Base-by-base conservation (phyloP, 2,329 filamentous ascomycete genomes). In the Penicillium rolfsii region DNA sequence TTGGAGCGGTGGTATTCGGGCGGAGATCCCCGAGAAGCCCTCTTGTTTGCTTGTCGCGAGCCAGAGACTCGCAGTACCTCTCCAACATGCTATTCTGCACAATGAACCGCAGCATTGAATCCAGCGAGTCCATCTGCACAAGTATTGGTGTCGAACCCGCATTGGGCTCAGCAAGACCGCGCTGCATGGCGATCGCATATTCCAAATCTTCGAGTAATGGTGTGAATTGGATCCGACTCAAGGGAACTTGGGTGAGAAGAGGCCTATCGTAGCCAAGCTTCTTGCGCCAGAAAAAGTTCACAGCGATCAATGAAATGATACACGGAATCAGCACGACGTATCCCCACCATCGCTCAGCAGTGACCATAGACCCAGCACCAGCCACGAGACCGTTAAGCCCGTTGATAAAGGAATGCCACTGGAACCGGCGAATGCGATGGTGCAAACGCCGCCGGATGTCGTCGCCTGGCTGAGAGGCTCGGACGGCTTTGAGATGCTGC, bases 261-360 rank as follows among this genome's bases (percentile, higher is more conserved):
- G 73, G 72, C 0, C 79, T 74, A 54, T 80, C 76, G 58, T 85
- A 84, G 0, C 82, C 82, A 1, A 84, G 74, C 24, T 76, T 71
- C 4, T 69, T 69, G 1, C 82, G 72, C 80, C 81, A 85, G 70
- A 81, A 79, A n/a, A 77, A 71, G 54, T 85, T 85, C 67, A 80
- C 81, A 7, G 79, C 70, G 1, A 82, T 73, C 1, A 81, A 77
- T 0, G 77, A 73, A 3, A 81, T 58, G 8, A 85, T 81, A 62
- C 83, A 84, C 0, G 83, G 83, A 2, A 81, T 74, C 4, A 85
- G 70, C 0, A 85, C 74, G 0, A 84, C 73, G 52, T 86, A 86
- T 1, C 80, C 84, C 77, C 79, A 82, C 83, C 83, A 85, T 30
- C 71, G 66, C 3, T 79, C 81, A 0, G 82, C 79, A 0, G 82